Base-by-base conservation (phyloP, 1,284 basidiomycete genomes). In the Golubevia pallescens region DNA sequence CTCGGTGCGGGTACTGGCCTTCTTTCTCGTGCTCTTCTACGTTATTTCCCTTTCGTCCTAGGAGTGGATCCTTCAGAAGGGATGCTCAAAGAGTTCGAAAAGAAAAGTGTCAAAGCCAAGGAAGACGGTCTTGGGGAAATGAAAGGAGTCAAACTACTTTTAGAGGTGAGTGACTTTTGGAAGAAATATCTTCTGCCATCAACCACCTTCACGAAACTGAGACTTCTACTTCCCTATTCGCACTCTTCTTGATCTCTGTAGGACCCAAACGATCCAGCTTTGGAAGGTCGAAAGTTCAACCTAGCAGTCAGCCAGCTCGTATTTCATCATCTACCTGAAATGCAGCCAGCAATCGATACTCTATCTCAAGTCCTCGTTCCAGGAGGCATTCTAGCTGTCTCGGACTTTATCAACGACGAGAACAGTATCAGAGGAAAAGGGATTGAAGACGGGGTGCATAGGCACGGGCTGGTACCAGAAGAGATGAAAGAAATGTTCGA, bases 361-460 rank as follows among this genome's bases (percentile, higher is more conserved):
- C 0, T 61, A 61, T n/a, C 42, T 71, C 6, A 66, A 69, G 38
- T 65, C 62, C 3, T 70, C 71, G 59, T 72, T 74, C 8, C 66
- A 74, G 19, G 61, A 74, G 42, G 59, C 68, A 21, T 67, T 68
- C 0, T 55, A 58, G 1, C 70, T 69, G 38, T 70, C 69, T 0
- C 64, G 64, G 55, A 56, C 57, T 52, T 74, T 71, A 21, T 70
- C 71, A 60, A 70, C 73, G n/a, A 74, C 10, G 34, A 69, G 42
- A 66, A 69, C 24, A 71, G 69, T 63, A 66, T 73, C 3, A 38
- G 68, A 57, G 19, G 10, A 3, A 23, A 52, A 21, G 21, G 53
- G 65, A 62, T 70, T 66, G 70, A 71, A 16, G 67, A 59, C 0
- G 73, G 73, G 6, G 73, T 74, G 1, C 70, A 74, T 51, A 51